Conservation (phyloP, 1,284 basidiomycete species). For the Sphagnurus paluster region DNA sequence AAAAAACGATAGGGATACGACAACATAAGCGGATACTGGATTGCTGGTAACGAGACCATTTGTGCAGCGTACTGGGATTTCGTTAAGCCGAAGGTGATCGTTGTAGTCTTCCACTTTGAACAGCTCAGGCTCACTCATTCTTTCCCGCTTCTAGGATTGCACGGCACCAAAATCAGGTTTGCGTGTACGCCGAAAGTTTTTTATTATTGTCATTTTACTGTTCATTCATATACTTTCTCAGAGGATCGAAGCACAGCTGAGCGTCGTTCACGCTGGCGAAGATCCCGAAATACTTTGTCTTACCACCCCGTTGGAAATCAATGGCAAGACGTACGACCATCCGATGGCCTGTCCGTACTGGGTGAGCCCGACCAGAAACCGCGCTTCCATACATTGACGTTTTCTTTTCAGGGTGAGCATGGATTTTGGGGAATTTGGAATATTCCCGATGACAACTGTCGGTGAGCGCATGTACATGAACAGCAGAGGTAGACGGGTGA, state of each 20-base stretch:
- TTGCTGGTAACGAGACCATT: conserved; percentile 8
- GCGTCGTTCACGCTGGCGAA: conserved; percentile 9
- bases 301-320: conserved; percentile 12
- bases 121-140: too few relatives aligned
- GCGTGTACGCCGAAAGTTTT: conserved; percentile 6
- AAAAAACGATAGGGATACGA: background rate
- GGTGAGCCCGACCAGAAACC: conserved; percentile 3
- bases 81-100: conserved; percentile 14
- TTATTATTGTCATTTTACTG: background rate
- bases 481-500: too few relatives aligned
- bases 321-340: conserved; percentile 9
- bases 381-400: background rate
- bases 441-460: conserved; percentile 8
- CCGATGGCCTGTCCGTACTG: conserved; percentile 17
- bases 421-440: conserved; percentile 12
- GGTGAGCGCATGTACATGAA: too few relatives aligned
- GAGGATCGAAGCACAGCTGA: conserved; percentile 18
- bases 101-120: background rate
- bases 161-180: conserved; percentile 13
- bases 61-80: conserved; percentile 19
- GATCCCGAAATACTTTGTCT: conserved; percentile 12
- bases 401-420: background rate
- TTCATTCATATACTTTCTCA: background rate
- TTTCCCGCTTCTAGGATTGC: conserved; percentile 10
- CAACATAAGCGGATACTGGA: conserved; percentile 17